Conservation (phyloP, 805 yeast species). For the Candida montana region DNA sequence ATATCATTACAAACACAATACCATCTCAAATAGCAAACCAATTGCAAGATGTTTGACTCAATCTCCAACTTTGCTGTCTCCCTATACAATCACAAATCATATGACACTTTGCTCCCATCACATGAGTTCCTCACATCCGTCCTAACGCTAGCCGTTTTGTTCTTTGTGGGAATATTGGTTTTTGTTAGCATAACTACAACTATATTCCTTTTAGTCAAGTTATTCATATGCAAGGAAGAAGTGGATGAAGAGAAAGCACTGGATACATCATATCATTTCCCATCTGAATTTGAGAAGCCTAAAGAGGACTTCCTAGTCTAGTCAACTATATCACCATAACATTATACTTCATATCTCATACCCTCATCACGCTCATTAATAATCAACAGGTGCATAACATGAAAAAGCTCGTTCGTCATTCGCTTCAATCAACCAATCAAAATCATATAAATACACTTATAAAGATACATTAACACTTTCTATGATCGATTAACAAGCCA, state of each 20-base stretch:
- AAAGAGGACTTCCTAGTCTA: too few relatives aligned
- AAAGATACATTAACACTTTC: too few relatives aligned
- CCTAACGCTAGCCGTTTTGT: slow-evolving; percentile 12
- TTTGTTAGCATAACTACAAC: slow-evolving; percentile 12
- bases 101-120: slow-evolving; percentile 14
- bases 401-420: too few relatives aligned
- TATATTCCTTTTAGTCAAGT: slow-evolving; percentile 13
- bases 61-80: slow-evolving; percentile 11
- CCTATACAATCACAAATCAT: slow-evolving; percentile 12
- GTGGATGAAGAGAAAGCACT: slow-evolving; percentile 2
- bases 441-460: too few relatives aligned
- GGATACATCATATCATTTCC: neutral
- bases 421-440: too few relatives aligned
- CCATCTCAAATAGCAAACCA: too few relatives aligned
- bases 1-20: too few relatives aligned
- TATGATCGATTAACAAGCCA: neutral
- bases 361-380: too few relatives aligned
- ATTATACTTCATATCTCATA: too few relatives aligned
- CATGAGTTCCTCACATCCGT: slow-evolving; percentile 13
- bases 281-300: neutral
- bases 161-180: slow-evolving; percentile 13
- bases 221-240: slow-evolving; percentile 16
- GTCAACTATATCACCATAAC: too few relatives aligned
- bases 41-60: slow-evolving; percentile 1
- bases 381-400: too few relatives aligned